phyloP scores from a whole-genome alignment of 768 basidiomycete genomes.

The Lactarius sp. region DNA sequence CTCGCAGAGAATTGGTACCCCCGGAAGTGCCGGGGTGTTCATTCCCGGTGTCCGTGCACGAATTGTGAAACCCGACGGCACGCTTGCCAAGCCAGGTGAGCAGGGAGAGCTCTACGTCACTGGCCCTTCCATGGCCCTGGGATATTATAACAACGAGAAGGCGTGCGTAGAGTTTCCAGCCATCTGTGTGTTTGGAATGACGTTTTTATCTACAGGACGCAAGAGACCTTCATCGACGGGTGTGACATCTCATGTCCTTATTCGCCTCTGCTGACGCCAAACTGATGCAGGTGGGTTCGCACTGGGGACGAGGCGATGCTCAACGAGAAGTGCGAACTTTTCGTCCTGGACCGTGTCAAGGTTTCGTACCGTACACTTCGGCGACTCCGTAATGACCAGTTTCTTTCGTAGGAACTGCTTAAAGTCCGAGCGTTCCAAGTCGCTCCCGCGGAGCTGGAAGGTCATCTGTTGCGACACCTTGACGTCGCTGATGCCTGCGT shows the following conservation, averaged over 20 bases:
- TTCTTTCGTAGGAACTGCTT: neutral
- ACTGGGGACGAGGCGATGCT: constrained; percentile 63
- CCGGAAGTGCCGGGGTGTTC: constrained; percentile 43
- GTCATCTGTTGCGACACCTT: constrained; percentile 35
- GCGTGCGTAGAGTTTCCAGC: constrained; percentile 42
- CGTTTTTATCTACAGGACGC: constrained; percentile 41
- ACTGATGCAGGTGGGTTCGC: constrained; percentile 49
- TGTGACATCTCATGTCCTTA: constrained; percentile 29
- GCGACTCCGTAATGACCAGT: neutral
- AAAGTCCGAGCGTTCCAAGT: constrained; percentile 25
- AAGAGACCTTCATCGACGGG: constrained; percentile 64
- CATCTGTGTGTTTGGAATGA: neutral
- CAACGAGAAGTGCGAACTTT: constrained; percentile 47
- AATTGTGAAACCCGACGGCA: constrained; percentile 50
- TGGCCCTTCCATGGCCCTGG: constrained; percentile 36
- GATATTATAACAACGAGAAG: constrained; percentile 48
- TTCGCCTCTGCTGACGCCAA: neutral
- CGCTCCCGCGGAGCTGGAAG: constrained; percentile 36
- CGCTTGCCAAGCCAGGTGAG: constrained; percentile 47
- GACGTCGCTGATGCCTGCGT: constrained; percentile 42
- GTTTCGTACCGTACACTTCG: constrained; percentile 25
- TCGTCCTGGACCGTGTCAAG: constrained; percentile 61
- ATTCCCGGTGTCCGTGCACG: constrained; percentile 49
- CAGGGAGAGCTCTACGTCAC: constrained; percentile 52
- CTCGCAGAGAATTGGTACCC: constrained; percentile 42